These are phyloP conservation scores for Phragmites australis DNA, from an alignment of 176 grass and related monocot species.

Conservation along the genomic window DNA sequence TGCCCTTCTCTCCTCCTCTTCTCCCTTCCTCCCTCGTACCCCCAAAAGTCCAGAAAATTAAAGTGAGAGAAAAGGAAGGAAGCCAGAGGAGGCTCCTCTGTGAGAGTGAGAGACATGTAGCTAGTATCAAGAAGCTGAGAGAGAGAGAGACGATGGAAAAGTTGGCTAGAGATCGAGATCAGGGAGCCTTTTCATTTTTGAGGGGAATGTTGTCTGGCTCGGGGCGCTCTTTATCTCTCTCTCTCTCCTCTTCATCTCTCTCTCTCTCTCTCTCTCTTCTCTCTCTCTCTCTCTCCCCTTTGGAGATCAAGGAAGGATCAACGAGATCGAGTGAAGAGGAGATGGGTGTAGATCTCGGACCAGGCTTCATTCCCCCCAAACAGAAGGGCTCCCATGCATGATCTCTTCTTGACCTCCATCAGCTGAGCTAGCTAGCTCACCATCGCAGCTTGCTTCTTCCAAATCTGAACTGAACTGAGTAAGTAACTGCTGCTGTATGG, in stretches of 20 bases:
- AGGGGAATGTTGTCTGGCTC: conserved; percentile 80
- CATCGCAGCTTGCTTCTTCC: neutral
- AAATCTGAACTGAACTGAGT: conserved; percentile 21
- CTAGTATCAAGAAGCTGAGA: conserved; percentile 17
- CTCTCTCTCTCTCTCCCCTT: neutral
- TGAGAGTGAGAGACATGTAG: neutral
- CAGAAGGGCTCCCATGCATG: conserved; percentile 39
- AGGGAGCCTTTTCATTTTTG: conserved; percentile 56
- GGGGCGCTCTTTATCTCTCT: conserved; percentile 36
- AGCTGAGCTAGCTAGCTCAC: neutral
- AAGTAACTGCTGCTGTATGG: neutral
- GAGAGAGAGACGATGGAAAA: conserved; percentile 10
- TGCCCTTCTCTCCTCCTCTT: neutral
- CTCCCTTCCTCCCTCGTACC: conserved; percentile 23
- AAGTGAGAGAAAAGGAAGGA: neutral
- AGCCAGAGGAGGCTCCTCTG: neutral
- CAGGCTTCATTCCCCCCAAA: conserved; percentile 96
- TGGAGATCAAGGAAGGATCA: conserved; percentile 2
- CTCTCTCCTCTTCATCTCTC: neutral
- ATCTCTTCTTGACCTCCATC: conserved; percentile 2
- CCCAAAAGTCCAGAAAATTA: conserved; percentile 13
- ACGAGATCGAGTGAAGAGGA: neutral
- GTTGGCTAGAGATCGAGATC: conserved; percentile 17
- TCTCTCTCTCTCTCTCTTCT: neutral
- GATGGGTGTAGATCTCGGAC: conserved; percentile 69